These are phyloP conservation scores for Parietaria judaica DNA, from an alignment of 306 rosid genomes.

Conservation along the genomic window DNA sequence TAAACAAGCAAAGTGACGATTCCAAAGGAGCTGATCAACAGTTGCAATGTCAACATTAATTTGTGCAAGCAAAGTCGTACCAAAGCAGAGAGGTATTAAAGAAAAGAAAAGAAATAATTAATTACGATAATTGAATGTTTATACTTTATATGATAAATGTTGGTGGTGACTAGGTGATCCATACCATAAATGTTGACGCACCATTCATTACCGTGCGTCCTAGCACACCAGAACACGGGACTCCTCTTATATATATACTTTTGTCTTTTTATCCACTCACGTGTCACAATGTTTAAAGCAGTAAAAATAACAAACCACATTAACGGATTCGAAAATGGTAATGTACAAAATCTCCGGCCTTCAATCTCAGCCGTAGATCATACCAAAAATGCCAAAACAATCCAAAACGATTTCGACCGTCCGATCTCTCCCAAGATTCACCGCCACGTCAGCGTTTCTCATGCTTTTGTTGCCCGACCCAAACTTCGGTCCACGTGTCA, in stretches of 20 bases:
- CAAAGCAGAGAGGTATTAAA: slow-evolving; percentile 1
- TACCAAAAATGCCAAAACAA: not conserved
- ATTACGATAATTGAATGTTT: not conserved
- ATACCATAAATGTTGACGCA: slow-evolving; percentile 9
- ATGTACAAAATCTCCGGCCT: slow-evolving; percentile 3
- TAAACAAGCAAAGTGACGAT: slow-evolving; percentile 33
- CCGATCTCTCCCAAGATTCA: slow-evolving; percentile 4
- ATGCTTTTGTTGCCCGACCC: slow-evolving; percentile 9
- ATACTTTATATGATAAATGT: not conserved
- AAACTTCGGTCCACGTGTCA: not conserved
- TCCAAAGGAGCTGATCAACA: slow-evolving; percentile 19
- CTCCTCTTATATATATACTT: not conserved
- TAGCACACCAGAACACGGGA: slow-evolving; percentile 5
- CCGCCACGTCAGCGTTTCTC: not conserved
- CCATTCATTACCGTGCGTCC: slow-evolving; percentile 11
- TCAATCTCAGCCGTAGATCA: slow-evolving; percentile 23
- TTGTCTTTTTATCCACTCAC: not conserved
- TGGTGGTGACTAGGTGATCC: slow-evolving; percentile 13
- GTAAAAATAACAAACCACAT: slow-evolving; percentile 5
- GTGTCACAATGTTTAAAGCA: not conserved
- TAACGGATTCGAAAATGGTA: not conserved
- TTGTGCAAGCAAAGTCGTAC: not conserved
- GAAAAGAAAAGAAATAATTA: not conserved
- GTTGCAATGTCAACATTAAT: slow-evolving; percentile 7
- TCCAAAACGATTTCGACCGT: slow-evolving; percentile 11